phyloP scores from a whole-genome alignment of 2,329 filamentous ascomycete genomes.

The Rutstroemia sp. region DNA sequence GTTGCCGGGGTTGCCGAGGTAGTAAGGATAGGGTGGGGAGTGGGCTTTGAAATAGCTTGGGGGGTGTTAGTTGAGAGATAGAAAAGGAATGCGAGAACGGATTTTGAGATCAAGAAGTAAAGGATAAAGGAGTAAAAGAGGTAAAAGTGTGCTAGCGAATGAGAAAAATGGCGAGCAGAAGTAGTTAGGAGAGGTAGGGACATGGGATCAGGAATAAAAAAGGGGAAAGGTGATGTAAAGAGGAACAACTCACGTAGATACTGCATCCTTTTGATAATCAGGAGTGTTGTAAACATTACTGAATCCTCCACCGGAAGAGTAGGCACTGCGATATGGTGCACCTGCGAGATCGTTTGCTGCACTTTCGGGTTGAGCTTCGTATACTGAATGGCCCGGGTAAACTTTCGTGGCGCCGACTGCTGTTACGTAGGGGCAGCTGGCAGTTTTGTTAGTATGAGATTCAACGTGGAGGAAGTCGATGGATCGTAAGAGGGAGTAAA shows the following conservation, averaged over 20 bases:
- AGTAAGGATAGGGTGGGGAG: slow-evolving; percentile 21
- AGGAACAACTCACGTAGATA: slow-evolving; percentile 8
- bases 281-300: slow-evolving; percentile 44
- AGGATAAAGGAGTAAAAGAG: too few relatives aligned
- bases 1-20: slow-evolving; percentile 13
- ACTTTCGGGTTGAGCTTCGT: slow-evolving; percentile 35
- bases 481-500: not conserved
- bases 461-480: not conserved
- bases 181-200: too few relatives aligned
- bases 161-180: too few relatives aligned
- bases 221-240: too few relatives aligned
- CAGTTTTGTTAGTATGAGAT: not conserved
- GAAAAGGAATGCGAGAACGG: too few relatives aligned
- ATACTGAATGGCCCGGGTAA: slow-evolving; percentile 29
- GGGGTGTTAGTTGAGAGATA: too few relatives aligned
- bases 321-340: slow-evolving; percentile 36
- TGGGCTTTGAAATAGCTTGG: slow-evolving; percentile 19
- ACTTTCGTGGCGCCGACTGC: slow-evolving; percentile 45
- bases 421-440: slow-evolving; percentile 41
- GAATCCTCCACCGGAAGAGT: slow-evolving; percentile 73
- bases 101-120: too few relatives aligned
- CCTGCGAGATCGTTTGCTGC: slow-evolving; percentile 29
- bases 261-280: slow-evolving; percentile 36
- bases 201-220: too few relatives aligned
- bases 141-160: not conserved